Evolutionary conservation across 2,329 filamentous ascomycete species (phyloP).

Genomic region (Tolypocladium nubicola): DNA sequence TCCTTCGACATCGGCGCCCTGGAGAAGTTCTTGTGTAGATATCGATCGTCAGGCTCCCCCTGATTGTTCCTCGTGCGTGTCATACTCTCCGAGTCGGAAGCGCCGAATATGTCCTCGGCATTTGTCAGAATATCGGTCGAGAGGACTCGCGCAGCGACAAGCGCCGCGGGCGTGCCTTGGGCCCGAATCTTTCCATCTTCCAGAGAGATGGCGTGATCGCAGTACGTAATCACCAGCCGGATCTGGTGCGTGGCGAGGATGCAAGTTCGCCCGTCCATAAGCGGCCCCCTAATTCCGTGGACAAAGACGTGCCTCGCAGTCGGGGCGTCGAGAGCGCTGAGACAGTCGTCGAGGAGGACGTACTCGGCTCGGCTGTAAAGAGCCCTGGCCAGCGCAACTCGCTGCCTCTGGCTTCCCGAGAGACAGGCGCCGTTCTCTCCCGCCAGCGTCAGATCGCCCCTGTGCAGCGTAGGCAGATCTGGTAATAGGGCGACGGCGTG

Average conservation of each 20-base stretch:
- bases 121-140: not conserved
- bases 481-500: conserved; percentile 59
- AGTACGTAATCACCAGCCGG: not conserved
- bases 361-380: conserved; percentile 9
- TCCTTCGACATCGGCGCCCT: not conserved
- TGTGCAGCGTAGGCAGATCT: conserved; percentile 57
- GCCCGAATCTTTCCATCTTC: not conserved
- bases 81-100: not conserved
- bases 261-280: conserved; percentile 3
- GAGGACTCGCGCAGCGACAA: not conserved
- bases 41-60: not conserved
- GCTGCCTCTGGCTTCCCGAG: conserved; percentile 8
- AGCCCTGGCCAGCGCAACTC: conserved; percentile 11
- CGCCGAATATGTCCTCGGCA: not conserved
- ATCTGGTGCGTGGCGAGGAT: not conserved
- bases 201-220: not conserved
- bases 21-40: conserved; percentile 2
- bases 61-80: too few species aligned
- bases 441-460: conserved; percentile 60
- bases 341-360: conserved; percentile 60
- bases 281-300: conserved; percentile 1
- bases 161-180: not conserved
- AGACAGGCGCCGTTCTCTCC: conserved; percentile 7
- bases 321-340: conserved; percentile 57
- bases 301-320: conserved; percentile 1